Conservation (phyloP, 805 yeast species). For the Metschnikowia cubensis region DNA sequence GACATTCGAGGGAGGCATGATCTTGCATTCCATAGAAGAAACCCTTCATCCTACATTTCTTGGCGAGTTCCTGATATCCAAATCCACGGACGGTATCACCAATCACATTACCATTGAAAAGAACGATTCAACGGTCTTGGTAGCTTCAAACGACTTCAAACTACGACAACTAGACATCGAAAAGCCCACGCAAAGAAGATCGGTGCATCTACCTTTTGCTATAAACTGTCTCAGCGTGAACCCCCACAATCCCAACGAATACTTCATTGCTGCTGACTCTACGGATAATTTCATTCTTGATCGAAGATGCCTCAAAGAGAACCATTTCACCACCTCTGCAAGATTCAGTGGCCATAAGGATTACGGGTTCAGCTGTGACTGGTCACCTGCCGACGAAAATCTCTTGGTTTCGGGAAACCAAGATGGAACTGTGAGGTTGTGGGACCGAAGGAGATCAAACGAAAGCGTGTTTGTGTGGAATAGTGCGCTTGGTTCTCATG, state of each 20-base stretch:
- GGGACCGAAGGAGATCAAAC: slow-evolving; percentile 44
- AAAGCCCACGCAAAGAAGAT: slow-evolving; percentile 11
- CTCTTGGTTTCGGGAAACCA: slow-evolving; percentile 55
- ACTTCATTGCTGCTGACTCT: slow-evolving; percentile 51
- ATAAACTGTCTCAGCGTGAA: slow-evolving; percentile 46
- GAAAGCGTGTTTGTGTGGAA: slow-evolving; percentile 30
- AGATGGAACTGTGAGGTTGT: slow-evolving; percentile 52
- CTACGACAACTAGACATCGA: slow-evolving; percentile 40
- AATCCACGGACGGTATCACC: slow-evolving; percentile 47
- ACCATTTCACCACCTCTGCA: slow-evolving; percentile 6
- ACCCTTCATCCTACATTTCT: slow-evolving; percentile 17
- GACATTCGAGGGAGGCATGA: slow-evolving; percentile 50
- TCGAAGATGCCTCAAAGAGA: slow-evolving; percentile 23
- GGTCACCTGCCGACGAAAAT: slow-evolving; percentile 43
- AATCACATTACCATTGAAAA: slow-evolving; percentile 43
- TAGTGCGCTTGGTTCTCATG: slow-evolving; percentile 29
- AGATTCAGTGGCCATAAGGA: slow-evolving; percentile 47
- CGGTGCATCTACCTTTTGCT: slow-evolving; percentile 40
- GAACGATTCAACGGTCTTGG: slow-evolving; percentile 28
- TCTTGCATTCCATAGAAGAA: slow-evolving; percentile 33
- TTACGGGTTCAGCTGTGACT: slow-evolving; percentile 57
- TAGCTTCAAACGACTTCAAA: slow-evolving; percentile 49
- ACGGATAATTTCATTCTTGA: slow-evolving; percentile 43
- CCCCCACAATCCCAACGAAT: slow-evolving; percentile 35
- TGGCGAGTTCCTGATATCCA: slow-evolving; percentile 39